Evolutionary conservation across 1,284 basidiomycete species (phyloP), one percentile per base, ranked within the genome.

Genomic region (Rhodotorula glutinis): DNA sequence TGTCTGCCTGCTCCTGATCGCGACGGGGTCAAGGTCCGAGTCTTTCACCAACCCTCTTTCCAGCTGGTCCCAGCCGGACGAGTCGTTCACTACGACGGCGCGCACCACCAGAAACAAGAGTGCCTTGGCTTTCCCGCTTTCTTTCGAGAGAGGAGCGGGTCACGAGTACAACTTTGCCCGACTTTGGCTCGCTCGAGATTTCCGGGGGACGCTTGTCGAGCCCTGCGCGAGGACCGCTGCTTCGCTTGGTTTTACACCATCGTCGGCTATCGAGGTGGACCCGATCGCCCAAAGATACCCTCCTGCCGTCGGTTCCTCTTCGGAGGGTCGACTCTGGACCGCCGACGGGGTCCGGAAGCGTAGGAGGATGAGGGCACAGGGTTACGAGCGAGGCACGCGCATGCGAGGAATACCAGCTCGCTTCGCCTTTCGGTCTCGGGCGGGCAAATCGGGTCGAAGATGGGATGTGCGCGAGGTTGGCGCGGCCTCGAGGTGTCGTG

Each of bases 31-130:
- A 53, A 60, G 59, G 51, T 53, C 59, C 51, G 41, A 53, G 66
- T 57, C 66, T 67, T 60, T 27, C 33, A 63, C 65, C 62, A 57
- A 57, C 53, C 58, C 57, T 8, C 25, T 27, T 27, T 51, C 49
- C 19, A 60, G 57, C 57, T 53, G 17, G 56, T 46, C 66, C 62
- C 51, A 29, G 66, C 46, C 53, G 58, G 66, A 51, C 46, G 30
- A 53, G 27, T 60, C 54, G 62, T 47, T 27, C 51, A 67, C 63
- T 27, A 30, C 62, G 58, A 60, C 38, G 44, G 66, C 66, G 66
- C 57, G 62, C 66, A 60, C 66, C 66, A 67, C 66, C 66, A 67
- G 62, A 57, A 62, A 66, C 49, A 25, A 7, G 25, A 21, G 33
- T 43, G 30, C 41, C 27, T 57, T 14, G 10, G 3, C n/a, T 2